phyloP scores from a whole-genome alignment of 192 early-diverging fungal genomes.

The Coemansia sp. region DNA sequence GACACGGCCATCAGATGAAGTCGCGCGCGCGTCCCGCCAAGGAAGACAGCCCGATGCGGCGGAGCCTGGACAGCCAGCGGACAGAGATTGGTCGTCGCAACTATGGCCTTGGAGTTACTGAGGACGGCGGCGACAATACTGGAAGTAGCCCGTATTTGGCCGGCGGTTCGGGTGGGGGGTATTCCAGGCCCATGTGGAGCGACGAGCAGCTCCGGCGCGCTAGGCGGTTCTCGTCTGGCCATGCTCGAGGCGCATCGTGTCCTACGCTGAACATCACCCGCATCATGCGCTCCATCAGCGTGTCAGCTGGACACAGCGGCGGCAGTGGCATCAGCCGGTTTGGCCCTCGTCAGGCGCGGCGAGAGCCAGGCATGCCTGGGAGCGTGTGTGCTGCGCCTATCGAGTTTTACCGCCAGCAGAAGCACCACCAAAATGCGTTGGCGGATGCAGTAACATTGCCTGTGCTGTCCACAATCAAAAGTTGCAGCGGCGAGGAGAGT shows the following conservation, averaged over 20 bases:
- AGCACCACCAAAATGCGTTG: neutral
- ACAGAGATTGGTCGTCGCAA: constrained; percentile 19
- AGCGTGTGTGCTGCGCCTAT: neutral
- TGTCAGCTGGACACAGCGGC: constrained; percentile 26
- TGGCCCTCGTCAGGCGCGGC: constrained; percentile 7
- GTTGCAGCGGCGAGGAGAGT: constrained; percentile 4
- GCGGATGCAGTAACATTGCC: neutral
- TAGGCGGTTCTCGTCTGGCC: constrained; percentile 34
- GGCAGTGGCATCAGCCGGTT: constrained; percentile 10
- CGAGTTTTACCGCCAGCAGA: neutral
- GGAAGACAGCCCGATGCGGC: constrained; percentile 14
- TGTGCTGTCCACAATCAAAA: neutral
- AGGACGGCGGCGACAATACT: constrained; percentile 6
- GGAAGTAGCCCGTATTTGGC: constrained; percentile 5
- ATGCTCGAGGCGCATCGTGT: constrained; percentile 42
- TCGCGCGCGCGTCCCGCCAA: neutral
- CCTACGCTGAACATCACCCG: constrained; percentile 50
- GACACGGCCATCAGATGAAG: neutral
- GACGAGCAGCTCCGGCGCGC: constrained; percentile 31
- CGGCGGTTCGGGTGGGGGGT: neutral
- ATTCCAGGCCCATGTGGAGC: constrained; percentile 25
- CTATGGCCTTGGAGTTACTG: constrained; percentile 1
- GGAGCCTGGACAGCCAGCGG: constrained; percentile 50
- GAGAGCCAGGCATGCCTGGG: neutral
- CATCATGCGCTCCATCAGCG: constrained; percentile 54